Evolutionary conservation across 192 early-diverging fungal genomes (phyloP), one percentile per base, ranked within the genome.

Genomic region (Gigaspora rosea): DNA sequence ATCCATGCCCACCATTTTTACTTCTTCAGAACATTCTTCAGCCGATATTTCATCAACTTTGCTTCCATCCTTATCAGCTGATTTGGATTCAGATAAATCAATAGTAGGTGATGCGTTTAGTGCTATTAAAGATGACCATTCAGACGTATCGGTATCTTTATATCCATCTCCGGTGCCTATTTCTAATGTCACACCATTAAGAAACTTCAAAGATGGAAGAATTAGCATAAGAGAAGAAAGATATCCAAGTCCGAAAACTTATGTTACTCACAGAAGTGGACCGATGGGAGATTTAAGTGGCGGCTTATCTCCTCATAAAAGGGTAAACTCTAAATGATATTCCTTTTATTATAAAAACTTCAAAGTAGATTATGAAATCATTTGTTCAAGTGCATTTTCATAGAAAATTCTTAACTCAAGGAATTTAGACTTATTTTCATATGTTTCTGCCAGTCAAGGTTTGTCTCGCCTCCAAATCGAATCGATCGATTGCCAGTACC

Each of bases 201-300:
- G 13, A 62, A 74, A 48, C 13, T 27, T 46, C 11, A 62, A 62
- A 27, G 36, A 47, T 49, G 36, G 20, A 54, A 54, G 71, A 72
- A 16, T n/a, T 58, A 54, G 71, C 4, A 41, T 57, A 58, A 58
- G 46, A 41, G 72, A 74, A 62, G 58, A 48, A 62, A 54, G 18
- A 74, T 74, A 61, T 74, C 72, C 72, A 8, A 61, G 54, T 61
- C 41, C 72, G 0, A 20, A 58, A 48, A 16, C 72, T 18, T 74
- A 61, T 62, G 49, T 74, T 74, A 3, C 59, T 32, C 15, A 10
- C 1, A 74, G 49, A 46, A 63, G 12, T 27, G 46, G 58, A 27
- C 36, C 72, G 7, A 48, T 74, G 72, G 58, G 41, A 0, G 58
- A 74, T 74, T 41, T 73, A 58, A 58, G 71, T 33, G 71, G 71